Percentiles rank a stretch among this genome's conserved stretches.
Conservation (phyloP, 139 green algal species). For the Parachlorella kessleri region DNA sequence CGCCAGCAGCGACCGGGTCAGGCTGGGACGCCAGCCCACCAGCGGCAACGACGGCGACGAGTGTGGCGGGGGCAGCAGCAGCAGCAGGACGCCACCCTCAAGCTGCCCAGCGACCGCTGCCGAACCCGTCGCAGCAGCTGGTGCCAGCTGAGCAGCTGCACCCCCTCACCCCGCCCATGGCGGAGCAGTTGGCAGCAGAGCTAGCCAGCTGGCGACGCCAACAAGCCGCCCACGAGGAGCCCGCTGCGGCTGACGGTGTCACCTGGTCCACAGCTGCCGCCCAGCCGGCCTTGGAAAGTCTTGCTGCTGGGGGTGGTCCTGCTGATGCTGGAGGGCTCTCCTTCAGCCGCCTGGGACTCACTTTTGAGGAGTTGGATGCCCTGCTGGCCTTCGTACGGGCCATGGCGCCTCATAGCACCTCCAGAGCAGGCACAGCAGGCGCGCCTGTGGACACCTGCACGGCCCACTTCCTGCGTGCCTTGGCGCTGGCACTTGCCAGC, state of each 20-base stretch:
- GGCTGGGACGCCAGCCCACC: too few relatives aligned
- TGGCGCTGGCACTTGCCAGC: not conserved
- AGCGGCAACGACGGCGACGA: too few relatives aligned
- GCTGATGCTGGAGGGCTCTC: not conserved
- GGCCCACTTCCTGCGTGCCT: slow-evolving; percentile 21
- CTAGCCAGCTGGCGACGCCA: not conserved
- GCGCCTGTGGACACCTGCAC: slow-evolving; percentile 4
- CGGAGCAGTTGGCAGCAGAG: not conserved
- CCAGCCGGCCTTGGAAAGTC: not conserved
- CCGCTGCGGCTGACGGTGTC: not conserved
- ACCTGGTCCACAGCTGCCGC: not conserved
- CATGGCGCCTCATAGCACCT: not conserved
- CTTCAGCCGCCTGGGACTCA: slow-evolving; percentile 12
- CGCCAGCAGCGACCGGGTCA: too few relatives aligned
- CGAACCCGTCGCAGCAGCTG: slow-evolving; percentile 5
- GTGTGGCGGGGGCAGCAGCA: too few relatives aligned
- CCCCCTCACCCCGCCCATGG: not conserved
- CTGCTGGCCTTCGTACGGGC: slow-evolving; percentile 15
- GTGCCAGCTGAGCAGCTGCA: slow-evolving; percentile 16
- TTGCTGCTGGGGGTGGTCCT: not conserved
- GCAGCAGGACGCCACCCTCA: too few relatives aligned
- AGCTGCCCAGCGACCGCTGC: too few relatives aligned
- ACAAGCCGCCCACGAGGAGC: not conserved
- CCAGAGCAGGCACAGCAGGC: not conserved
- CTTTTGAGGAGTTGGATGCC: not conserved